Conservation (phyloP, 139 green algal species). For the Chlorella sp. region DNA sequence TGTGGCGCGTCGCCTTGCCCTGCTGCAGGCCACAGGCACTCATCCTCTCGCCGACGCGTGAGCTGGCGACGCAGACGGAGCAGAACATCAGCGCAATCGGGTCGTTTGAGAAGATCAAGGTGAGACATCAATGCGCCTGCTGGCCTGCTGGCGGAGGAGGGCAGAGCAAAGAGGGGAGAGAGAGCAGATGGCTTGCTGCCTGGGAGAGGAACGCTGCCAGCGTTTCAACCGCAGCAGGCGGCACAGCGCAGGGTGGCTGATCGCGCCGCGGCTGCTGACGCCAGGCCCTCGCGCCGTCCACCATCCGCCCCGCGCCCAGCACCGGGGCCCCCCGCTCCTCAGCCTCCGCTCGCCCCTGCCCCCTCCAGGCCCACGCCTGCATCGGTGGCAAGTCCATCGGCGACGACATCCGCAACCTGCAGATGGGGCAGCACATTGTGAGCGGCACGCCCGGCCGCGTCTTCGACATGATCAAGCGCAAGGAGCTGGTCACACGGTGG, state of each 20-base stretch:
- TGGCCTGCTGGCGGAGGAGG: too few relatives aligned
- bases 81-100: constrained; percentile 91
- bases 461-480: constrained; percentile 98
- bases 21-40: constrained; percentile 67
- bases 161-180: too few relatives aligned
- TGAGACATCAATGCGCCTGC: too few relatives aligned
- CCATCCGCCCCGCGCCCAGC: too few relatives aligned
- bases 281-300: too few relatives aligned
- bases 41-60: constrained; percentile 95
- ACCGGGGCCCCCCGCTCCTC: too few relatives aligned
- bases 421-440: constrained; percentile 92
- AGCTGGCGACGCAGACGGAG: constrained; percentile 96
- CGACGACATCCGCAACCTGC: constrained; percentile 95
- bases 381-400: constrained; percentile 95
- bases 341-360: not conserved
- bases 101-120: too few relatives aligned
- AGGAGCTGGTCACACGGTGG: constrained; percentile 66
- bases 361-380: constrained; percentile 86
- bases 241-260: too few relatives aligned
- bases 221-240: too few relatives aligned
- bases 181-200: too few relatives aligned
- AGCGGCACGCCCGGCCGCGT: constrained; percentile 96
- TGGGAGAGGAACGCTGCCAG: too few relatives aligned
- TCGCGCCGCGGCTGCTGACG: too few relatives aligned
- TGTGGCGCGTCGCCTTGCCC: not conserved